Base-by-base conservation (phyloP, 768 basidiomycete genomes). In the Mycena kentingensis region DNA sequence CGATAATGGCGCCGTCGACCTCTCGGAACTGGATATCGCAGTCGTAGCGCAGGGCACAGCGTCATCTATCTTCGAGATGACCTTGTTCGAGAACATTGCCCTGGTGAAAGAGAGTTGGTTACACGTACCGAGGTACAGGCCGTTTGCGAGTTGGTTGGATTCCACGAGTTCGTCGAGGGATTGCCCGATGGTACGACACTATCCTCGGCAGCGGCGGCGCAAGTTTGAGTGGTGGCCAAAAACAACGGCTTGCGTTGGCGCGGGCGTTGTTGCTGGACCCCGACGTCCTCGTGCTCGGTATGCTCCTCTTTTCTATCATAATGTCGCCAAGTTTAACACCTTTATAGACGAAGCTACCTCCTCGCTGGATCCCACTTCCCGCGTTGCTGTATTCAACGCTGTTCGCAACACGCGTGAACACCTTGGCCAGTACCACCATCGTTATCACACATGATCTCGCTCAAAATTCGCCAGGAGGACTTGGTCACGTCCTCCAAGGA, bases 381-480 rank as follows among this genome's bases (percentile, higher is more conserved):
- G 95, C 18, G 74, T 91, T 21, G 81, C 93, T 38, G 91, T 98
- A 18, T 91, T 92, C 45, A 80, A 83, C 51, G 87, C 87, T 1
- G 73, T 85, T 46, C 76, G 76, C 62, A 69, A 70, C 3, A 92
- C 88, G 88, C 77, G 91, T 6, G 64, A 66, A 15, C 87, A 88
- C 72, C 84, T n/a, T n/a, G n/a, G n/a, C n/a, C n/a, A n/a, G 83
- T 61, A 98, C 92, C 4, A 97, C 92, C 5, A 85, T 95, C 65
- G 87, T 95, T 56, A 97, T 98, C 66, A 98, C 96, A 0, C 96
- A 98, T 69, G 97, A 98, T 61, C 82, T 98, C 16, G 85, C 87
- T 1, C 90, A 94, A n/a, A 59, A 88, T 99, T 57, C 70, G 71
- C 19, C 46, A 71, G 0, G 67, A 74, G 13, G 95, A 98, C 68